Evolutionary conservation across 2,329 filamentous ascomycete genomes (phyloP).

Genomic region (Stachybotrys chartarum): DNA sequence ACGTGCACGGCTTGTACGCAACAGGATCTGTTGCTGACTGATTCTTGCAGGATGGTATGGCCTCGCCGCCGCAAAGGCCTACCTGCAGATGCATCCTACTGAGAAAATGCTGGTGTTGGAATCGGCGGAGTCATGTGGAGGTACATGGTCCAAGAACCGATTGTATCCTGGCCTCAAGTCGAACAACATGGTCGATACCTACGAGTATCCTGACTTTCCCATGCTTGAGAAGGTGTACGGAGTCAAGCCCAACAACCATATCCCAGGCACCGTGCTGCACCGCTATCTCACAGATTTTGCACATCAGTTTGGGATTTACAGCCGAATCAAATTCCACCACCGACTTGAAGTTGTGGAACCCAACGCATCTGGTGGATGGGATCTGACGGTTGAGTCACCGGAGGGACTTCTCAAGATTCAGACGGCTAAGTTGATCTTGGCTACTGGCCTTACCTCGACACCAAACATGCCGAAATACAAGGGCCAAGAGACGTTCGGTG

Average conservation of each 20-base stretch:
- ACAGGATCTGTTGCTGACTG: too few relatives aligned
- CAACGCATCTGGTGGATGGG: slow-evolving; percentile 10
- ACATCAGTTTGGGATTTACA: slow-evolving; percentile 38
- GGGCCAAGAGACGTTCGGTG: slow-evolving; percentile 27
- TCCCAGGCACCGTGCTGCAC: slow-evolving; percentile 27
- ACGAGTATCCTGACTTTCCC: slow-evolving; percentile 58
- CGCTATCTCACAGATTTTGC: slow-evolving; percentile 29
- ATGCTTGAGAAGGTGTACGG: slow-evolving; percentile 42
- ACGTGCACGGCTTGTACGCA: not conserved
- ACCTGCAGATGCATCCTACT: slow-evolving; percentile 39
- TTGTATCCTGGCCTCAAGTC: slow-evolving; percentile 54
- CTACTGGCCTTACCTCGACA: slow-evolving; percentile 39
- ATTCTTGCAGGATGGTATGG: slow-evolving; percentile 45
- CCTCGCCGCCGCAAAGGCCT: slow-evolving; percentile 44
- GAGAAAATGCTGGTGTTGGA: slow-evolving; percentile 43
- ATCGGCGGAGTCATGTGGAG: slow-evolving; percentile 42
- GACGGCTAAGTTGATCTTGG: slow-evolving; percentile 37
- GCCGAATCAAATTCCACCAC: slow-evolving; percentile 41
- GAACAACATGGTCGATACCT: slow-evolving; percentile 57
- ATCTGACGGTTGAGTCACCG: slow-evolving; percentile 6
- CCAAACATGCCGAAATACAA: slow-evolving; percentile 31
- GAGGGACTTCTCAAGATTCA: slow-evolving; percentile 7
- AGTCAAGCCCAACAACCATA: slow-evolving; percentile 23
- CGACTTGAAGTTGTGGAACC: slow-evolving; percentile 36
- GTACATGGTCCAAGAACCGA: slow-evolving; percentile 52